Evolutionary conservation across 23 red algal genomes (phyloP).

Genomic region (Pyropia haitanensis): DNA sequence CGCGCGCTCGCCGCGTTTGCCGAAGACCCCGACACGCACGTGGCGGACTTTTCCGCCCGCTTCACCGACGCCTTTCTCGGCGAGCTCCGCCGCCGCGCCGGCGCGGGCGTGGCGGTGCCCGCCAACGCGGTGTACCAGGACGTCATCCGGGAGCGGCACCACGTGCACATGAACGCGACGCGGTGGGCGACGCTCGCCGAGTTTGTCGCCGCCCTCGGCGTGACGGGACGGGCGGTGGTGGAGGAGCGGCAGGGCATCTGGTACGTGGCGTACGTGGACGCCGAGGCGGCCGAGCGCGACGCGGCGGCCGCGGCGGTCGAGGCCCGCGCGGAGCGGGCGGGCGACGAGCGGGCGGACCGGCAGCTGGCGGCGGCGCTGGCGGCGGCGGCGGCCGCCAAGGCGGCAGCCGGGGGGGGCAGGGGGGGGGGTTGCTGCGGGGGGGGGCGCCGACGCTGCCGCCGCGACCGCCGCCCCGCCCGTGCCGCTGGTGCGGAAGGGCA

Average conservation of each 20-base stretch:
- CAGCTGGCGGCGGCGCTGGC: too few relatives aligned
- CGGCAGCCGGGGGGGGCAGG: too few relatives aligned
- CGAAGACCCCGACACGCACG: constrained; percentile 30
- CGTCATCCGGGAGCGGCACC: constrained; percentile 74
- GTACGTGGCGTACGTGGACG: constrained; percentile 55
- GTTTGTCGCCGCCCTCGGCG: constrained; percentile 68
- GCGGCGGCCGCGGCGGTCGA: too few relatives aligned
- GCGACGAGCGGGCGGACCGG: too few relatives aligned
- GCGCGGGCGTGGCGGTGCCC: constrained; percentile 34
- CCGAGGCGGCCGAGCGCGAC: constrained; percentile 39
- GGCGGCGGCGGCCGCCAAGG: too few relatives aligned
- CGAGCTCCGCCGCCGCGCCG: constrained; percentile 48
- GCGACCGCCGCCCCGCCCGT: too few relatives aligned
- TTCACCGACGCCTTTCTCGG: constrained; percentile 68
- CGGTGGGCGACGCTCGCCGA: constrained; percentile 74
- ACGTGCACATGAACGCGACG: constrained; percentile 90
- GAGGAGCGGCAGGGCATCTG: constrained; percentile 61
- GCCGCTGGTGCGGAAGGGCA: too few relatives aligned
- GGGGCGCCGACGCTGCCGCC: too few relatives aligned
- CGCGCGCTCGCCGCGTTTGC: constrained; percentile 57
- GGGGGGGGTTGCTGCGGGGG: too few relatives aligned
- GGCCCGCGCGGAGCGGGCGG: too few relatives aligned
- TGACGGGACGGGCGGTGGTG: constrained; percentile 45
- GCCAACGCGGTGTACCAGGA: constrained; percentile 85
- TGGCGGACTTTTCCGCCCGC: constrained; percentile 50